phyloP scores from a whole-genome alignment of 2,329 filamentous ascomycete species.

The Aspergillus tubingensis region DNA sequence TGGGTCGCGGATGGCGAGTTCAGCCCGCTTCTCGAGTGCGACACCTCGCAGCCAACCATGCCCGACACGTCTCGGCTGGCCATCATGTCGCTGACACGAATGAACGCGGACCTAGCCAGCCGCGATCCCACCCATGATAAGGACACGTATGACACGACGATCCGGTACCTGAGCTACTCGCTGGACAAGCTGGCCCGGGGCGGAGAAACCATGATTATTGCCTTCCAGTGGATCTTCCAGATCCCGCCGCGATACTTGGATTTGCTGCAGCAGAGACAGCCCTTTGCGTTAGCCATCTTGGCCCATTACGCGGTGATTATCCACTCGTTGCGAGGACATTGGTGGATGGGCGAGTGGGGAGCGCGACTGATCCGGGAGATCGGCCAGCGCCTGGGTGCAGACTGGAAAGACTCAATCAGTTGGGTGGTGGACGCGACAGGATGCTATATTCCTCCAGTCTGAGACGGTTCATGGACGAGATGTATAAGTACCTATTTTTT shows the following conservation, averaged over 20 bases:
- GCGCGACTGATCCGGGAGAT: slow-evolving; percentile 67
- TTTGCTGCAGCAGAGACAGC: slow-evolving; percentile 37
- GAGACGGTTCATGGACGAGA: slow-evolving; percentile 1
- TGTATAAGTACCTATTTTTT: not conserved
- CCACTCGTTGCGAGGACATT: slow-evolving; percentile 62
- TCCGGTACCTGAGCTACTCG: slow-evolving; percentile 29
- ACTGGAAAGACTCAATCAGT: slow-evolving; percentile 31
- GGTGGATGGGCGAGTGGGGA: slow-evolving; percentile 71
- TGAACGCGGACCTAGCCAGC: slow-evolving; percentile 27
- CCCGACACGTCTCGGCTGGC: slow-evolving; percentile 38
- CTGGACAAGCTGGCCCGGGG: slow-evolving; percentile 34
- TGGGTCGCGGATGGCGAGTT: slow-evolving; percentile 32
- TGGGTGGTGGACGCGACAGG: slow-evolving; percentile 41
- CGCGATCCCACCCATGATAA: slow-evolving; percentile 29
- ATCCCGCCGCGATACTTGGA: slow-evolving; percentile 61
- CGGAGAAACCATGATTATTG: slow-evolving; percentile 31
- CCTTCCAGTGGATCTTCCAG: slow-evolving; percentile 64
- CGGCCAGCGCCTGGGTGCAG: slow-evolving; percentile 26
- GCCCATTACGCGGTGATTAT: slow-evolving; percentile 52
- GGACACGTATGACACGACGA: slow-evolving; percentile 28
- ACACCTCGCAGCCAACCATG: slow-evolving; percentile 31
- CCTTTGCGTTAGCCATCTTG: slow-evolving; percentile 47
- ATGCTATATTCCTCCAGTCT: slow-evolving; percentile 25
- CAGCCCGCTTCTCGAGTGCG: slow-evolving; percentile 27
- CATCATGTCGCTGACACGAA: slow-evolving; percentile 27